Evolutionary conservation across 2,329 filamentous ascomycete genomes (phyloP).

Genomic region (Aschersonia sp.): DNA sequence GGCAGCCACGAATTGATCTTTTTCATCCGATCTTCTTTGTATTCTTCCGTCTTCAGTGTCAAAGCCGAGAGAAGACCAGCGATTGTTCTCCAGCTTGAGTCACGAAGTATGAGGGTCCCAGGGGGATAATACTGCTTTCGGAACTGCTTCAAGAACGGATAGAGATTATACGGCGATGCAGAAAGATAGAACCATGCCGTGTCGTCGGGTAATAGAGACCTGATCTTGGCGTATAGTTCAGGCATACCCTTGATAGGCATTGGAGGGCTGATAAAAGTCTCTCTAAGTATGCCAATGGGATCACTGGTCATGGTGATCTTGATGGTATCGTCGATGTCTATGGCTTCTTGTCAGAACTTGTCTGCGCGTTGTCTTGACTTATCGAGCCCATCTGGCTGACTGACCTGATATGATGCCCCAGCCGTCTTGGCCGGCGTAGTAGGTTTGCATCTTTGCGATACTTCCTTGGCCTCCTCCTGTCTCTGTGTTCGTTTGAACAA

Average conservation of each 20-base stretch:
- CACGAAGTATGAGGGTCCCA: conserved; percentile 72
- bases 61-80: conserved; percentile 65
- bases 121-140: conserved; percentile 54
- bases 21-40: conserved; percentile 69
- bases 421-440: conserved; percentile 61
- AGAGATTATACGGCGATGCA: conserved; percentile 87
- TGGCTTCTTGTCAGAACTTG: neutral
- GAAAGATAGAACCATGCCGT: conserved; percentile 88
- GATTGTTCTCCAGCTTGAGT: conserved; percentile 75
- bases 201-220: conserved; percentile 33
- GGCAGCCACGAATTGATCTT: conserved; percentile 73
- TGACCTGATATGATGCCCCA: conserved; percentile 70
- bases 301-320: conserved; percentile 77
- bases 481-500: conserved; percentile 31
- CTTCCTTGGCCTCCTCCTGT: conserved; percentile 39
- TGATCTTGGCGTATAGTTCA: conserved; percentile 59
- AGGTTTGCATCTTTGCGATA: conserved; percentile 50
- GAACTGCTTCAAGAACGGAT: conserved; percentile 71
- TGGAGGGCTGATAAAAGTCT: conserved; percentile 69
- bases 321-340: conserved; percentile 90
- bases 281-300: conserved; percentile 63
- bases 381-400: conserved; percentile 3
- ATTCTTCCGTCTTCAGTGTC: conserved; percentile 67
- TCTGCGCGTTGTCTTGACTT: neutral
- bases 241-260: conserved; percentile 68